phyloP scores from a whole-genome alignment of 495 filamentous ascomycete species.

The Penicillium nucicola region DNA sequence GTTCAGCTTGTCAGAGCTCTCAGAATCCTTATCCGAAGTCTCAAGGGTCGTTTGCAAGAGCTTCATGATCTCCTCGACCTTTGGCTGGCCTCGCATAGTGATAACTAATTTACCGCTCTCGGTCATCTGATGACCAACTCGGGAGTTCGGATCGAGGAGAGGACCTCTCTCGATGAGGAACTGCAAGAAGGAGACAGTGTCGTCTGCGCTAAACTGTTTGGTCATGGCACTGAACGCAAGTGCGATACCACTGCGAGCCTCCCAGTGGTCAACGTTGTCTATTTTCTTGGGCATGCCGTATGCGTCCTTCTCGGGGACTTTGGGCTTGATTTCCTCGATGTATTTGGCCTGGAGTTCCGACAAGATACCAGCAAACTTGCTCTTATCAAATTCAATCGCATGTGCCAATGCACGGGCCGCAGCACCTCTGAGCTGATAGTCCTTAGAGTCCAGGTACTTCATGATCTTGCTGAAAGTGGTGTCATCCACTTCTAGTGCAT shows the following conservation, averaged over 20 bases:
- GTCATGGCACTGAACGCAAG: conserved; percentile 81
- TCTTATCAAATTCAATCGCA: conserved; percentile 56
- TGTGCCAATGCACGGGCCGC: conserved; percentile 81
- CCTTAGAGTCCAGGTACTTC: conserved; percentile 73
- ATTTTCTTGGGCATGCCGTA: conserved; percentile 90
- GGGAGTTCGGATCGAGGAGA: conserved; percentile 70
- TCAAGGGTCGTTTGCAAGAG: conserved; percentile 83
- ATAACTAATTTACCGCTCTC: conserved; percentile 84
- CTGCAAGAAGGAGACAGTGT: conserved; percentile 71
- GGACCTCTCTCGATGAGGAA: conserved; percentile 85
- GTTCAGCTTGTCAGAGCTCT: conserved; percentile 80
- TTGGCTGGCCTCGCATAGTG: conserved; percentile 67
- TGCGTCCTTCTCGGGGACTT: conserved; percentile 76
- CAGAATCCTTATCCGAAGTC: conserved; percentile 72
- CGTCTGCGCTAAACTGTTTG: conserved; percentile 58
- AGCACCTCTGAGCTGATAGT: conserved; percentile 76
- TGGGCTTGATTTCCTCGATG: conserved; percentile 71
- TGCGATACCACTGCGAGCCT: conserved; percentile 81
- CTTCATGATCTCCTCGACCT: conserved; percentile 88
- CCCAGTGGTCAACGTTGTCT: conserved; percentile 84
- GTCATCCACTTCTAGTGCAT: conserved; percentile 69
- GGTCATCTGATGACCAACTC: conserved; percentile 86
- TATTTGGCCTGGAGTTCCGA: conserved; percentile 65
- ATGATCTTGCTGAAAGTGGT: conserved; percentile 61
- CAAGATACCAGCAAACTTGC: conserved; percentile 55